Percentiles rank a stretch among this genome's conserved stretches.
phyloP scores from a whole-genome alignment of 2,329 filamentous ascomycete genomes.

The Trichoderma harzianum region DNA sequence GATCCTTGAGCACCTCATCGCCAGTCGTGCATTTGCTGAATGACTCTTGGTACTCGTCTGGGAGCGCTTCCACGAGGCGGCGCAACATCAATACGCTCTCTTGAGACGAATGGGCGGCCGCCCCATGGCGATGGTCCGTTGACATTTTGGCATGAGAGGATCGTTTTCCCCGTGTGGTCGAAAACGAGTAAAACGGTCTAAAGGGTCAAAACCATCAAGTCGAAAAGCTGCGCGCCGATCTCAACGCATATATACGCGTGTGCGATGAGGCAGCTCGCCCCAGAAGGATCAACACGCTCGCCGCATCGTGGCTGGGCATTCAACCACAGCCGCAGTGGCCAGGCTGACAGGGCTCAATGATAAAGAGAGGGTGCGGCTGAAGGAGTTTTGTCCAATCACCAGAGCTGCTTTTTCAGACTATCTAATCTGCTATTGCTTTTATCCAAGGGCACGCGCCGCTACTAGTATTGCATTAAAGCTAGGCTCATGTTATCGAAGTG shows the following conservation, averaged over 20 bases:
- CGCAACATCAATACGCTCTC: background rate
- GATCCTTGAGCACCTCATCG: background rate
- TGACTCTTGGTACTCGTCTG: background rate
- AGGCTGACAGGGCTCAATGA: background rate
- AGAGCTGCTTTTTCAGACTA: background rate
- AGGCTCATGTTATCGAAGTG: background rate
- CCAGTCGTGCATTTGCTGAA: background rate
- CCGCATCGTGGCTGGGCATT: background rate
- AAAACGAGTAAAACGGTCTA: background rate
- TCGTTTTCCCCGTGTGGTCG: rapidly evolving
- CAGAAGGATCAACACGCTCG: background rate
- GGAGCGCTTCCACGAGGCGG: background rate
- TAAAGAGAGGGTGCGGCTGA: background rate
- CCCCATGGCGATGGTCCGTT: background rate
- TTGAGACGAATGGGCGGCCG: background rate
- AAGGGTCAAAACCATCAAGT: background rate
- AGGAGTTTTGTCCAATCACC: background rate
- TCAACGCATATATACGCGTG: background rate
- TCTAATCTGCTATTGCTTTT: background rate
- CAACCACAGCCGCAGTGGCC: background rate
- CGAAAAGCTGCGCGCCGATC: background rate
- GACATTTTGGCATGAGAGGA: background rate
- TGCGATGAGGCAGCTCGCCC: background rate
- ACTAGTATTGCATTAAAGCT: background rate
- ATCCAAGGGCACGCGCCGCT: background rate